A percentile compares a stretch with the other conserved stretches of the same genome.
Conservation (phyloP, 1,284 basidiomycete genomes). For the Boletus semigastroideus region DNA sequence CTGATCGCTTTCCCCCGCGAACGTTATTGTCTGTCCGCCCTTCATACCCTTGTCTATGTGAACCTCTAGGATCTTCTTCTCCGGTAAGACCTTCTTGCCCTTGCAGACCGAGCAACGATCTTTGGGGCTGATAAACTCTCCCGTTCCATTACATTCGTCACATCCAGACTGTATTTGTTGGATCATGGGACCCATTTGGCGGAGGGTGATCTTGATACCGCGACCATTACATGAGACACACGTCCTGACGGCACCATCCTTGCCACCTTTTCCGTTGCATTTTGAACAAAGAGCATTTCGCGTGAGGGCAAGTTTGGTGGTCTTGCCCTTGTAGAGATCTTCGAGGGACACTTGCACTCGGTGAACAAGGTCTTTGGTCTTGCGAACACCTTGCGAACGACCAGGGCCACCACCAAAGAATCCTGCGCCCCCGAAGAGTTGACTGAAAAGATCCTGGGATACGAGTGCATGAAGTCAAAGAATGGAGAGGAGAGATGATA, state of each 20-base stretch:
- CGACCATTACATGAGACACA: constrained; percentile 87
- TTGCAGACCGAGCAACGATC: constrained; percentile 93
- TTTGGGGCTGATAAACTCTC: constrained; percentile 93
- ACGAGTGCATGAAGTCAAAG: constrained; percentile 3
- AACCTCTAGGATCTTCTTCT: constrained; percentile 98
- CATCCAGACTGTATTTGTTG: constrained; percentile 98
- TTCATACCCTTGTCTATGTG: constrained; percentile 99
- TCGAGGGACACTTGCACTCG: constrained; percentile 95
- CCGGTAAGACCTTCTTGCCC: constrained; percentile 93
- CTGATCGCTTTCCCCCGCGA: constrained; percentile 96
- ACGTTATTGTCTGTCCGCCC: constrained; percentile 94
- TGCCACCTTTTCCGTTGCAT: constrained; percentile 96
- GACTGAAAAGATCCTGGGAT: constrained; percentile 91
- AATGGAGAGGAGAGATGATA: not conserved
- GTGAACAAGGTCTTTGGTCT: constrained; percentile 98
- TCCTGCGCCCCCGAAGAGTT: constrained; percentile 77
- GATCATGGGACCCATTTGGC: constrained; percentile 99
- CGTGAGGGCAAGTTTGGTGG: constrained; percentile 95
- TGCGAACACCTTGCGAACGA: constrained; percentile 81
- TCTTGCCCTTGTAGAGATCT: constrained; percentile 98
- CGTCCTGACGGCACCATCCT: constrained; percentile 89
- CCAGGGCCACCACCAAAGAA: constrained; percentile 56
- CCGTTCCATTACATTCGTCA: constrained; percentile 88
- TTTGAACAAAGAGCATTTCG: constrained; percentile 93
- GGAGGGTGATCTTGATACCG: constrained; percentile 88